Percentiles rank a stretch among this genome's conserved stretches.
Conservation (phyloP, 2,329 filamentous ascomycete species). For the Tetracladium maxilliforme region DNA sequence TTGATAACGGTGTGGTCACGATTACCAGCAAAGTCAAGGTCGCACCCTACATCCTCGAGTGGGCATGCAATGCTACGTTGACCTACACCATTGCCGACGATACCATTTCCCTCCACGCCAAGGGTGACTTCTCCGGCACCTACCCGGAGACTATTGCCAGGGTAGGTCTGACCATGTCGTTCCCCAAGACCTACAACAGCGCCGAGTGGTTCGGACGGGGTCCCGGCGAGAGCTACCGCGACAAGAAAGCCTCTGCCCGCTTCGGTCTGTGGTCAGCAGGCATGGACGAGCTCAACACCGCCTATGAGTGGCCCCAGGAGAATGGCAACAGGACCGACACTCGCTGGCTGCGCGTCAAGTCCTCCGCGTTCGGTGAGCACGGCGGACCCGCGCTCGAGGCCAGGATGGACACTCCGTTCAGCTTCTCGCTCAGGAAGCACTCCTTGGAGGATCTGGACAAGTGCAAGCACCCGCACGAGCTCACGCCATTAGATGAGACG, state of each 20-base stretch:
- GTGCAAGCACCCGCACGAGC: conserved; percentile 44
- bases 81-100: conserved; percentile 38
- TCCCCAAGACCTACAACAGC: conserved; percentile 17
- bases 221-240: conserved; percentile 49
- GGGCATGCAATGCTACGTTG: conserved; percentile 34
- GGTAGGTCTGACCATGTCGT: conserved; percentile 40
- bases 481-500: conserved; percentile 34
- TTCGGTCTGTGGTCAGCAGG: conserved; percentile 34
- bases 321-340: conserved; percentile 49
- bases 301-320: conserved; percentile 58
- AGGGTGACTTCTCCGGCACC: conserved; percentile 28
- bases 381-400: no score
- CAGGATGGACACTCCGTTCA: no score
- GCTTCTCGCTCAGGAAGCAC: conserved; percentile 44
- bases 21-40: conserved; percentile 35
- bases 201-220: conserved; percentile 55
- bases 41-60: conserved; percentile 48
- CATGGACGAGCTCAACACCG: conserved; percentile 36
- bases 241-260: conserved; percentile 46
- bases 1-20: conserved; percentile 14
- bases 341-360: conserved; percentile 37
- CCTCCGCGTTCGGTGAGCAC: conserved; percentile 27
- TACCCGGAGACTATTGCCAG: conserved; percentile 44
- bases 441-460: conserved; percentile 34
- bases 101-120: conserved; percentile 31